Percentiles rank a stretch among this genome's conserved stretches.
Conservation (phyloP, 1,284 basidiomycete genomes). For the Naganishia cerealis region DNA sequence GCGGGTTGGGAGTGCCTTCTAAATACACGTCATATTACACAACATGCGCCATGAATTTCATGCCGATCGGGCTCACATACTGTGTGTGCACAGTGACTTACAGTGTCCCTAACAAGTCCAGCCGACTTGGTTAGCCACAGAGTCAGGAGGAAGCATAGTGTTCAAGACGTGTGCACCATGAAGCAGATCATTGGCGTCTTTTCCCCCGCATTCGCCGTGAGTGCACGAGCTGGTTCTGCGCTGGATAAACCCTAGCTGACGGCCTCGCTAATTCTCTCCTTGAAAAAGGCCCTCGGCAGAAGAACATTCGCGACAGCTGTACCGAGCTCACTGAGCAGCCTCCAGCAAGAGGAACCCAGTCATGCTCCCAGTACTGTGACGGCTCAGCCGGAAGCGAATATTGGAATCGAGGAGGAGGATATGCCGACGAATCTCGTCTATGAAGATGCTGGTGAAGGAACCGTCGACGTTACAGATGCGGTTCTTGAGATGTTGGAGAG, state of each 20-base stretch:
- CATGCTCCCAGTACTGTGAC: slow-evolving; percentile 16
- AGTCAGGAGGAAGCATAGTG: neutral
- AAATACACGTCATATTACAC: no score
- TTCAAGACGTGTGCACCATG: neutral
- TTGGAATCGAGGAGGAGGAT: slow-evolving; percentile 25
- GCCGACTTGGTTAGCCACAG: neutral
- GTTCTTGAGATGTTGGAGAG: slow-evolving; percentile 34
- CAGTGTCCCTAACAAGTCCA: no score
- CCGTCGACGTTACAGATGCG: slow-evolving; percentile 32
- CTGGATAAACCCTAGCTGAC: neutral
- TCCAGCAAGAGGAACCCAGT: slow-evolving; percentile 3
- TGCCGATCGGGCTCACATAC: neutral
- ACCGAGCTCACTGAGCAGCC: slow-evolving; percentile 8
- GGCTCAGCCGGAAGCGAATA: slow-evolving; percentile 19
- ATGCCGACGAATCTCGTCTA: slow-evolving; percentile 30
- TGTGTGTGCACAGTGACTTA: neutral
- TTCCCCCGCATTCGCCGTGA: slow-evolving; percentile 20
- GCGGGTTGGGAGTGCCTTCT: no score
- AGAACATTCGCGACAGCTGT: slow-evolving; percentile 27
- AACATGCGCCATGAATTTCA: neutral
- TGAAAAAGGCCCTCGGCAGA: slow-evolving; percentile 16
- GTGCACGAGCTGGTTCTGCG: neutral
- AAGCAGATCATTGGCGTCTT: slow-evolving; percentile 21
- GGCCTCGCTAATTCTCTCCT: neutral
- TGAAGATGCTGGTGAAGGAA: slow-evolving; percentile 23